These are phyloP conservation scores for Salvia splendens DNA, from an alignment of 257 asterid genomes.

Conservation along the genomic window DNA sequence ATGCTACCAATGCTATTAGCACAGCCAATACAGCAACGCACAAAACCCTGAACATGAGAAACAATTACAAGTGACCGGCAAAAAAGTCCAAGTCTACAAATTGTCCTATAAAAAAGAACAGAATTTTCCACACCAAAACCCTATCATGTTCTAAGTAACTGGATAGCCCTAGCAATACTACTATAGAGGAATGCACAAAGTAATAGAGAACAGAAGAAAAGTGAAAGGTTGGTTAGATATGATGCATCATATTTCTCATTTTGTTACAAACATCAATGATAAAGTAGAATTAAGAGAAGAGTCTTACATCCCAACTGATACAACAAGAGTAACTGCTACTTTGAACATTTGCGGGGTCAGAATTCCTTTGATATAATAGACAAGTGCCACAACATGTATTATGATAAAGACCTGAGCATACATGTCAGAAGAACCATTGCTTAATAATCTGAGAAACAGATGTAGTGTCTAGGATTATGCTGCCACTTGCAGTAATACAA, in stretches of 20 bases:
- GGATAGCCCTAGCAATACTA: not conserved
- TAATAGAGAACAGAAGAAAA: not conserved
- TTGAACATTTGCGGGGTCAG: conserved; percentile 93
- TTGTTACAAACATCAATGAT: conserved; percentile 11
- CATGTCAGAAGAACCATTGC: conserved; percentile 28
- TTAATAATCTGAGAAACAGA: conserved; percentile 27
- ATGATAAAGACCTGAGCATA: conserved; percentile 80
- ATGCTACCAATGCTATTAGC: conserved; percentile 87
- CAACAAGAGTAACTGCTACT: conserved; percentile 91
- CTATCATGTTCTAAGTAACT: not conserved
- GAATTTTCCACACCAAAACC: not conserved
- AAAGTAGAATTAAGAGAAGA: conserved; percentile 25
- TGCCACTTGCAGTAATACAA: conserved; percentile 8
- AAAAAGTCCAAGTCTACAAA: not conserved
- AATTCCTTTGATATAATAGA: conserved; percentile 84
- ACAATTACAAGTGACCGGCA: conserved; percentile 12
- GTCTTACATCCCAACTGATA: conserved; percentile 86
- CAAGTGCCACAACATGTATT: conserved; percentile 91
- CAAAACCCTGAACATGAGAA: conserved; percentile 62
- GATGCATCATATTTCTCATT: conserved; percentile 22
- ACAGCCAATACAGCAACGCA: conserved; percentile 73
- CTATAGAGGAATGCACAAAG: not conserved
- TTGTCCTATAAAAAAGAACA: not conserved
- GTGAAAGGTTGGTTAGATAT: not conserved
- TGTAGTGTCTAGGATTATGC: conserved; percentile 2